phyloP scores from a whole-genome alignment of 805 yeast genomes.

The Schwanniomyces yamadae region DNA sequence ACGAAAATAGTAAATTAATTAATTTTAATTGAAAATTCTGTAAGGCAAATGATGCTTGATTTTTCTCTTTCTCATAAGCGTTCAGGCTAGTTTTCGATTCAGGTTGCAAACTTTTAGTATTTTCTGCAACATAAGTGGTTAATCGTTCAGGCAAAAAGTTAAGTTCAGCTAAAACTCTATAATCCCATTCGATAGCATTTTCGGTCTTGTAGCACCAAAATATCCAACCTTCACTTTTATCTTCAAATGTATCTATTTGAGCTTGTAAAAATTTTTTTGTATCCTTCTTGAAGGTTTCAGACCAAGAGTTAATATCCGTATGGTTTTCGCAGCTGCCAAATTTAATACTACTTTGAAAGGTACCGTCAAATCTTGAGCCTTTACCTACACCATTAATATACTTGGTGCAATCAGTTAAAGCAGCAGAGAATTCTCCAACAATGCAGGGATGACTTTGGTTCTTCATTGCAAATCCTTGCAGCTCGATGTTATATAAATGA shows the following conservation, averaged over 20 bases:
- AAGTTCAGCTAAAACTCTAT: slow-evolving; percentile 43
- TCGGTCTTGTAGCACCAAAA: slow-evolving; percentile 76
- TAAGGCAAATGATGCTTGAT: too few species aligned
- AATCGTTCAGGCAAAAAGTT: slow-evolving; percentile 35
- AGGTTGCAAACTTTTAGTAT: too few species aligned
- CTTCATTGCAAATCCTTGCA: too few species aligned
- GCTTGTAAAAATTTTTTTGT: slow-evolving; percentile 59
- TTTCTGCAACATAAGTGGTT: too few species aligned
- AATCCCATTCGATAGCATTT: slow-evolving; percentile 69
- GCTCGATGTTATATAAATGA: slow-evolving; percentile 11
- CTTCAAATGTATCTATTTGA: slow-evolving; percentile 53
- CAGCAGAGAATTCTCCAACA: slow-evolving; percentile 71
- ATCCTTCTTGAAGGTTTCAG: slow-evolving; percentile 36
- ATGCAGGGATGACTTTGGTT: slow-evolving; percentile 47
- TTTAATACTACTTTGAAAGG: too few species aligned
- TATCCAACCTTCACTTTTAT: slow-evolving; percentile 55
- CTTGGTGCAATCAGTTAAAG: slow-evolving; percentile 66
- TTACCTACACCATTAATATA: slow-evolving; percentile 71
- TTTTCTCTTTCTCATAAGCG: too few species aligned
- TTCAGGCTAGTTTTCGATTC: too few species aligned
- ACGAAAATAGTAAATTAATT: too few species aligned
- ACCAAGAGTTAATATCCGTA: slow-evolving; percentile 44
- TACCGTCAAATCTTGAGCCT: slow-evolving; percentile 61
- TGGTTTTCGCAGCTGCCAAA: slow-evolving; percentile 49
- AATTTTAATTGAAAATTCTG: too few species aligned